Base-by-base conservation (phyloP, 331 rosid species). In the Ulmus americana region DNA sequence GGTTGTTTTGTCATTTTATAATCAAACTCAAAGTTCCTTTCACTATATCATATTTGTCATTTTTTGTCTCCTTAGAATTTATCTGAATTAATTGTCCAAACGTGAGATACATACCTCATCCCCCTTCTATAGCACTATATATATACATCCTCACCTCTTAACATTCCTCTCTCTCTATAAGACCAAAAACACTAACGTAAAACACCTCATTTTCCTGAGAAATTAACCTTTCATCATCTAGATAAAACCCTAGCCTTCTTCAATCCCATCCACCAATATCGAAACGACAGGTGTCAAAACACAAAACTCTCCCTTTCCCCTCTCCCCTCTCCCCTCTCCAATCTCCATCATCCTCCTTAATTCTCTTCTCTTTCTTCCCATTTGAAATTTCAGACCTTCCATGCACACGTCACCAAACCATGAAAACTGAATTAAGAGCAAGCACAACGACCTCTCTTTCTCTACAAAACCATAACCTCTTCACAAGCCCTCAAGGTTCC, bases 381-480 rank as follows among this genome's bases (percentile, higher is more conserved):
- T 5, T 13, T 16, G 16, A 57, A 14, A 38, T 13, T 14, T 59
- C 18, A 5, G 10, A 8, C 1, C 3, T 13, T 14, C 20, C 35
- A 54, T 15, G 20, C 10, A n/a, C 18, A 14, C 42, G 11, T 5
- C 45, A 7, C 10, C 8, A 16, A 43, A 66, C 78, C 81, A 89
- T 89, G 98, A 87, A 84, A 73, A 73, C 91, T 16, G 91, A 85
- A 80, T 38, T 83, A 53, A 89, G 84, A 63, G 85, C 80, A 45
- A 77, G 75, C 67, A 41, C 59, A 5, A 46, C 55, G 7, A 55
- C 86, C 6, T 75, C 92, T 14, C 53, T 83, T 55, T 80, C 97
- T 61, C 73, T 83, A 28, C 92, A 86, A 75, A 80, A 76, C 77
- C 81, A 51, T 13, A 58, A 80, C 39, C 74, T 82, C 55, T 85